Base-by-base conservation (phyloP, 768 basidiomycete species). In the Mycena filopes region DNA sequence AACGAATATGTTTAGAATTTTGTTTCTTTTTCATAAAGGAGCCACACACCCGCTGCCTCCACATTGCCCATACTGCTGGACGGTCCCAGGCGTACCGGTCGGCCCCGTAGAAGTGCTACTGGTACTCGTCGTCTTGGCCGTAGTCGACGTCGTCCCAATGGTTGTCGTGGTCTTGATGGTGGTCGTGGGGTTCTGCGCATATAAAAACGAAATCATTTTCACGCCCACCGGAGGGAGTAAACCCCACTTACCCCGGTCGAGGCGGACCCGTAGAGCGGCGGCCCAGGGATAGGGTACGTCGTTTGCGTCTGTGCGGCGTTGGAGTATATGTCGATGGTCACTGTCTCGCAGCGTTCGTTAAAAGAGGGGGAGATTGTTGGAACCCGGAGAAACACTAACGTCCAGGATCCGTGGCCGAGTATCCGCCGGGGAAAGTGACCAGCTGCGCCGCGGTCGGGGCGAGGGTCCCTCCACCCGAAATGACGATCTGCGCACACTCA, bases 381-480 rank as follows among this genome's bases (percentile, higher is more conserved):
- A 31, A 18, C 20, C 29, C 53, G 28, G 9, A 55, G 33, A 13
- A 33, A 16, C 11, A 74, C 80, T 71, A 63, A 82, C 82, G 61
- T 38, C 83, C 83, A 12, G 82, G 81, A 69, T 84, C 82, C 31
- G 72, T 75, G 51, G 75, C 77, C 38, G 75, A 79, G 72, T 84
- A 84, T 3, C 71, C 83, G 23, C 82, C 83, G n/a, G 83, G 83
- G 79, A 83, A 83, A 9, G 76, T 73, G 26, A 84, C 82, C 46
- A 85, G 84, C 65, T 87, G 79, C 33, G 75, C 76, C 23, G 77
- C 58, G 3, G 80, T 79, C 1, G 83, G 83, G 2, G 78, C 78
- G 12, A 76, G 66, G 55, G 66, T 76, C 10, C 83, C 83, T 31
- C 82, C 81, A 31, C 78, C 79, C 25, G 79, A 80, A 60, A 84